Conservation (phyloP, 768 basidiomycete species). For the Xerocomellus chrysenteron region DNA sequence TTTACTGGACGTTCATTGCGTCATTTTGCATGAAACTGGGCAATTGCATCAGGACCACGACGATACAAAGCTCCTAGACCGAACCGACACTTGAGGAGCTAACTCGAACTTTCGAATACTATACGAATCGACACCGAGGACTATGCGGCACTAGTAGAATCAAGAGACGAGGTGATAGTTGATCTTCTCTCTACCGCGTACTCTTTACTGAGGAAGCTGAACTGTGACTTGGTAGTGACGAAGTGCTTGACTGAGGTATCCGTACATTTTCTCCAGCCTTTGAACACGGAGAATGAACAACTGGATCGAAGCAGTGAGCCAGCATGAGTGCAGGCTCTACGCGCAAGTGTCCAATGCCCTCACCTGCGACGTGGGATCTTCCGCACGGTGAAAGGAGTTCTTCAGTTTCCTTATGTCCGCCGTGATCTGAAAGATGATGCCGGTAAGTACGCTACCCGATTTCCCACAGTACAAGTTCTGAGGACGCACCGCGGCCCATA, state of each 20-base stretch:
- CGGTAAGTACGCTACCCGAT: background rate
- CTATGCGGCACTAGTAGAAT: background rate
- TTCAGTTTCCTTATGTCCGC: constrained; percentile 17
- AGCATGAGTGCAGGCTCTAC: background rate
- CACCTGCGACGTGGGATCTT: constrained; percentile 15
- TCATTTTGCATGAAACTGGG: too few relatives aligned
- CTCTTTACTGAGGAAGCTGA: constrained; percentile 4
- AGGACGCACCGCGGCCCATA: constrained; percentile 21
- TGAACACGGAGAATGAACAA: constrained; percentile 16
- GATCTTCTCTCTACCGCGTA: background rate
- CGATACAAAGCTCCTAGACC: too few relatives aligned
- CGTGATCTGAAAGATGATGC: constrained; percentile 11
- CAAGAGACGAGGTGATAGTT: background rate
- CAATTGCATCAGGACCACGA: too few relatives aligned
- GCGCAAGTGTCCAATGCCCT: background rate
- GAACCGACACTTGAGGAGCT: background rate
- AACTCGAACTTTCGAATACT: background rate
- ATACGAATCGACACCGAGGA: background rate
- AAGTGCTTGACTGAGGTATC: constrained; percentile 22
- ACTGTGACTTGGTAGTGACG: constrained; percentile 23
- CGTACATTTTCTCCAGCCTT: constrained; percentile 17
- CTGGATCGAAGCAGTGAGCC: background rate
- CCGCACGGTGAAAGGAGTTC: constrained; percentile 6
- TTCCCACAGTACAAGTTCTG: too few relatives aligned
- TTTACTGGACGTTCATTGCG: too few relatives aligned